Evolutionary conservation across 495 filamentous ascomycete genomes (phyloP).

Genomic region (Daldinia loculata): DNA sequence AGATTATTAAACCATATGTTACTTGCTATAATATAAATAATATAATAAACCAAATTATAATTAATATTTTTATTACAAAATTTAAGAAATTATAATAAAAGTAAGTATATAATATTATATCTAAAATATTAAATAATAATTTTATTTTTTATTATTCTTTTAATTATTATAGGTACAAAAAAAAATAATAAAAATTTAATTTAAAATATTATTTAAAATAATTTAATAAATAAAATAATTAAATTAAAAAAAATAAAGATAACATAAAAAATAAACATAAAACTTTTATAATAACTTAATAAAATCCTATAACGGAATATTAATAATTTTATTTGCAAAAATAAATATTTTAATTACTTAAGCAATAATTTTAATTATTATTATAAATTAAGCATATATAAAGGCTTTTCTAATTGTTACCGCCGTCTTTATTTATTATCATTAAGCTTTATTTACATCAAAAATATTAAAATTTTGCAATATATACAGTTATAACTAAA

Average conservation of each 20-base stretch:
- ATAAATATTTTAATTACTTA: slow-evolving; percentile 1
- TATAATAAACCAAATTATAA: not conserved
- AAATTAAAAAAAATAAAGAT: not conserved
- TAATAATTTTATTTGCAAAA: not conserved
- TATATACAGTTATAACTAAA: no score
- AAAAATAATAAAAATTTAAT: not conserved
- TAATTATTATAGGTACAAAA: not conserved
- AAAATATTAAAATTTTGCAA: no score
- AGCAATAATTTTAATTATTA: not conserved
- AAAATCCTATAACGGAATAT: not conserved
- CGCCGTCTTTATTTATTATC: no score
- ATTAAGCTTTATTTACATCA: no score
- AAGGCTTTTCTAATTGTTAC: no score
- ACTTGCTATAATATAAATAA: not conserved
- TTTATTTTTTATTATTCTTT: not conserved
- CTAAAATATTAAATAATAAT: not conserved
- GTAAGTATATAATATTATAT: not conserved
- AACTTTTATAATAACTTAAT: not conserved
- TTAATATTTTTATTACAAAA: not conserved
- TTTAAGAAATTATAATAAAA: not conserved
- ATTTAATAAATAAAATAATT: not conserved
- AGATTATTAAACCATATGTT: not conserved
- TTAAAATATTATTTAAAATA: not conserved
- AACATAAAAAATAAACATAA: not conserved
- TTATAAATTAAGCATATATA: no score